Percentiles rank a stretch among this genome's conserved stretches.
These are phyloP conservation scores for Chenopodium quinoa DNA, from an alignment of 148 eudicot genomes.

Conservation along the genomic window DNA sequence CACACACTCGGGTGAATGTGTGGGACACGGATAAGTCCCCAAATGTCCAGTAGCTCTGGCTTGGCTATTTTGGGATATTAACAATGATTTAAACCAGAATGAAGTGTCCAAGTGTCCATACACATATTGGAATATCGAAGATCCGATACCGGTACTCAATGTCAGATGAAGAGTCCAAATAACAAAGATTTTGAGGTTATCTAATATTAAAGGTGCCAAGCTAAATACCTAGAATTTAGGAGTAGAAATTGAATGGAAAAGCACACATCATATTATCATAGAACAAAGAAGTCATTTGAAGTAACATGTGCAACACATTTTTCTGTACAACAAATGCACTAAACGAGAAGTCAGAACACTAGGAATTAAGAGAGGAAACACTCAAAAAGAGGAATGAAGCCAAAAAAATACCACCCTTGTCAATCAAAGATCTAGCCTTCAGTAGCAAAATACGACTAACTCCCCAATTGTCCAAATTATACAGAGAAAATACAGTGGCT, in stretches of 20 bases:
- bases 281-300: neutral
- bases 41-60: no score
- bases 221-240: neutral
- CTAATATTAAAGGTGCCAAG: neutral
- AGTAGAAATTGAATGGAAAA: neutral
- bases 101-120: no score
- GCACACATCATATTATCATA: neutral
- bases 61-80: no score
- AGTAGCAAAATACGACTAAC: neutral
- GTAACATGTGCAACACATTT: neutral
- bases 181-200: neutral
- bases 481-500: neutral
- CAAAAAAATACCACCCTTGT: neutral
- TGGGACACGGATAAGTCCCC: no score
- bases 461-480: neutral
- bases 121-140: no score
- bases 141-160: no score
- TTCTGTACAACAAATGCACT: neutral
- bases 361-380: neutral
- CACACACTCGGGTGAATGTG: no score
- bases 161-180: no score
- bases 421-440: conserved; percentile 3
- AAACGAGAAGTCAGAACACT: neutral
- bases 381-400: neutral
- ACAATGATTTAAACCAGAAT: no score